Conservation (phyloP, 2,329 filamentous ascomycete genomes). For the Didymella exigua region DNA sequence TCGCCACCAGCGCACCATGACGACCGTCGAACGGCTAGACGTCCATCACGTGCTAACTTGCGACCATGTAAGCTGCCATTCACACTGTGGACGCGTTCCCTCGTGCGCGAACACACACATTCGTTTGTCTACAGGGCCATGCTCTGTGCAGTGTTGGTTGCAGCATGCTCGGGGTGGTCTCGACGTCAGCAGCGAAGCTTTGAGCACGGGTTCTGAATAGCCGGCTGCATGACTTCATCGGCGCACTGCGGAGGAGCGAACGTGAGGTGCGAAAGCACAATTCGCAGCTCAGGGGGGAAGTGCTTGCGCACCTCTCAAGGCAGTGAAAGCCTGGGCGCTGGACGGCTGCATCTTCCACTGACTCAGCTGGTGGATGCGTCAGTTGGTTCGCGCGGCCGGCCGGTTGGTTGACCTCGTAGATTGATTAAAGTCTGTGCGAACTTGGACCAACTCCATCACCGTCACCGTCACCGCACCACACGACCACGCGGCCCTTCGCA, state of each 20-base stretch:
- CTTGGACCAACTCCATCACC: background rate
- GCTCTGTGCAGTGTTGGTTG: background rate
- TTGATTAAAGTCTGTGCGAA: background rate
- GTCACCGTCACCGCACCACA: background rate
- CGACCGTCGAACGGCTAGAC: background rate
- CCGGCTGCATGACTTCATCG: conserved; percentile 17
- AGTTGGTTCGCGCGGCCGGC: background rate
- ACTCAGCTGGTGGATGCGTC: background rate
- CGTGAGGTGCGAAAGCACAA: background rate
- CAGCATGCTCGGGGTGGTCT: background rate
- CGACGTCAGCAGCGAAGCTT: conserved; percentile 5
- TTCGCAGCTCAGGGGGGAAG: no score
- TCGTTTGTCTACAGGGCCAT: background rate
- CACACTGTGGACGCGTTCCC: background rate
- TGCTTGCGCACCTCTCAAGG: no score
- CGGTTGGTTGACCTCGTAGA: no score
- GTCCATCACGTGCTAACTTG: conserved; percentile 12
- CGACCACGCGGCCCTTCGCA: conserved; percentile 8
- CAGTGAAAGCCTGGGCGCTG: background rate
- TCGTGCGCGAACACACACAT: background rate
- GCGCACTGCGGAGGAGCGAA: background rate
- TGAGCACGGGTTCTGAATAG: conserved; percentile 12
- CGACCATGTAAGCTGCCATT: no score
- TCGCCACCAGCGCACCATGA: conserved; percentile 12
- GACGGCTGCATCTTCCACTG: background rate